phyloP scores from a whole-genome alignment of 305 asterid genomes.

The Fraxinus velutina region DNA sequence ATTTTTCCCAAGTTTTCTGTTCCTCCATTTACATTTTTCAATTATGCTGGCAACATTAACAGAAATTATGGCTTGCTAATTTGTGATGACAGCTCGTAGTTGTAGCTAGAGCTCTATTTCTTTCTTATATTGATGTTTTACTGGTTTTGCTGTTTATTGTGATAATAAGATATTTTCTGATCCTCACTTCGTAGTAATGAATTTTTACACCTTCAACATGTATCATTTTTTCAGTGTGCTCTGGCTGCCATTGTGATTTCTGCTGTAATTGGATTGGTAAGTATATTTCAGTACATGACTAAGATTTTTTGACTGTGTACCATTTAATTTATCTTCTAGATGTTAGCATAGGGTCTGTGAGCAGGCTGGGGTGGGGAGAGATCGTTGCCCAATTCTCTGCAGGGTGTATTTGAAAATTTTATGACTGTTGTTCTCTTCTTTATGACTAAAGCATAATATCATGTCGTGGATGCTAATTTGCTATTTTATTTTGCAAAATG shows the following conservation, averaged over 20 bases:
- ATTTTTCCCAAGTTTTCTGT: slow-evolving; percentile 1
- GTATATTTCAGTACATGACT: slow-evolving; percentile 25
- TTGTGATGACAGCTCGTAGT: not conserved
- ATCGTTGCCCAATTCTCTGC: not conserved
- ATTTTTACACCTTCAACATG: slow-evolving; percentile 7
- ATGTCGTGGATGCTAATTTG: not conserved
- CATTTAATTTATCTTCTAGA: slow-evolving; percentile 9
- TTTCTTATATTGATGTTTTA: not conserved
- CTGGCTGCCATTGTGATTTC: slow-evolving; percentile 96
- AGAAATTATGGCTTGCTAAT: slow-evolving; percentile 4
- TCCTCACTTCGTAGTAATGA: not conserved
- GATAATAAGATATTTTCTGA: slow-evolving; percentile 20
- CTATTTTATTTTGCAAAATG: not conserved
- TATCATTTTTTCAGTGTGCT: slow-evolving; percentile 63
- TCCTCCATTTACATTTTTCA: not conserved
- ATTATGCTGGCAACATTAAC: slow-evolving; percentile 3
- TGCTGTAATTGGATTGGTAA: slow-evolving; percentile 97
- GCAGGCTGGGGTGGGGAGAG: not conserved
- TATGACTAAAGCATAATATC: not conserved
- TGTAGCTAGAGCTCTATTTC: slow-evolving; percentile 17
- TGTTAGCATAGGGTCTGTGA: not conserved
- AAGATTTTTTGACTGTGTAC: not conserved
- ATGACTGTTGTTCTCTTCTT: not conserved
- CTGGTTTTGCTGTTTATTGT: slow-evolving; percentile 7
- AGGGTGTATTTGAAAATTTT: not conserved